Conservation (phyloP, 2,329 filamentous ascomycete genomes). For the Colletotrichum aenigma region DNA sequence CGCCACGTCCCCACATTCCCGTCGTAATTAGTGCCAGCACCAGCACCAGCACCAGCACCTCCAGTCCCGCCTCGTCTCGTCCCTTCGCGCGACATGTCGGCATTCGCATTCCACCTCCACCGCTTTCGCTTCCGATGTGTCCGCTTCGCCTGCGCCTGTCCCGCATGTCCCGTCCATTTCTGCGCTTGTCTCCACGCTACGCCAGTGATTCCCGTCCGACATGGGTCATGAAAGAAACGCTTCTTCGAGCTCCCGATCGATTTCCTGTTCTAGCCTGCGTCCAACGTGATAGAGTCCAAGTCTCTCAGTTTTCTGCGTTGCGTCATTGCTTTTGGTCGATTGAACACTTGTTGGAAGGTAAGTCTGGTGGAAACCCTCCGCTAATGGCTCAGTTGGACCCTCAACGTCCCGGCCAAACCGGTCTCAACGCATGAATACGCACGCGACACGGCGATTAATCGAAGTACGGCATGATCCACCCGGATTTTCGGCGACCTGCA, state of each 20-base stretch:
- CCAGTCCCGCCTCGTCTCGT: not conserved
- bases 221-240: not conserved
- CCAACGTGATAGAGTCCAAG: not conserved
- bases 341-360: not conserved
- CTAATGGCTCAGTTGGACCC: conserved; percentile 8
- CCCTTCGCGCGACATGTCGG: not conserved
- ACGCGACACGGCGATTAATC: not conserved
- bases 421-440: not conserved
- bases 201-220: not conserved
- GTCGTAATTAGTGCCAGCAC: not conserved
- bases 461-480: not conserved
- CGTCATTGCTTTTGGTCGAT: not conserved
- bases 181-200: not conserved
- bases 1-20: not conserved
- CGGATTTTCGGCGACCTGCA: not conserved
- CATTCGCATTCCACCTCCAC: not conserved
- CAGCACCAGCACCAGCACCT: not conserved
- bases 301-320: not conserved
- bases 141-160: not conserved
- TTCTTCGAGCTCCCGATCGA: not conserved
- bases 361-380: not conserved
- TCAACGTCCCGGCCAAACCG: not conserved
- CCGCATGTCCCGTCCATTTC: not conserved
- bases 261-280: not conserved
- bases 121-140: not conserved